Base-by-base conservation (phyloP, 1,284 basidiomycete genomes). In the Apiotrichum montevideense region DNA sequence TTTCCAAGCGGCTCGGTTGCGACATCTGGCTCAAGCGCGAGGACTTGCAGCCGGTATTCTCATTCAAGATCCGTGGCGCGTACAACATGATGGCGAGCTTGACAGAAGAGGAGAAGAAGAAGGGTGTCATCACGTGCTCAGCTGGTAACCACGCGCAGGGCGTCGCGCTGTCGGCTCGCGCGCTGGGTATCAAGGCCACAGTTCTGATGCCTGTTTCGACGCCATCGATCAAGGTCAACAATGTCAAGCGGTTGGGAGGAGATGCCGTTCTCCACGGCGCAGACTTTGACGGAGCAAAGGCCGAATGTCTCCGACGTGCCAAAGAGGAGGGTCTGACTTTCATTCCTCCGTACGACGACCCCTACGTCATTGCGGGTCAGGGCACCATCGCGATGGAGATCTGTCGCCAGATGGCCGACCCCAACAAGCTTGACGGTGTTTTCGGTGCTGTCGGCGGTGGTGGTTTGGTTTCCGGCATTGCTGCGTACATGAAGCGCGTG, bases 81-180 rank as follows among this genome's bases (percentile, higher is more conserved):
- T 98, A 96, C 81, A 99, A 99, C 78, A 90, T 98, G 75, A 99
- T 99, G 96, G 90, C 90, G 6, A 84, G 84, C 75, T 79, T 99
- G 46, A 81, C 81, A 9, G 85, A 88, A 32, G 90, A 93, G 58
- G 93, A 98, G 67, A 84, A 93, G 63, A 92, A 90, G 88, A 95
- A 94, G 76, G 96, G 96, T 59, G 96, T 99, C 64, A 83, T 98
- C 57, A 98, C 96, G 43, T 99, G 95, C 74, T 95, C 90, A 70
- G 96, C 94, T 58, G 93, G 96, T 21, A 99, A 99, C 71, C 96
- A 99, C 76, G 96, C 96, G 0, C 96, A 99, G 77, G 96, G 96
- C 34, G 96, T 99, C 43, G 96, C 96, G 2, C 82, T 98, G 54
- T 93, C 95, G 8, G 93, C 93, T 10, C 79, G 85, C 41, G 85